Evolutionary conservation across 805 yeast genomes (phyloP), one percentile per base, ranked within the genome.

Genomic region (Metschnikowia henanensis): DNA sequence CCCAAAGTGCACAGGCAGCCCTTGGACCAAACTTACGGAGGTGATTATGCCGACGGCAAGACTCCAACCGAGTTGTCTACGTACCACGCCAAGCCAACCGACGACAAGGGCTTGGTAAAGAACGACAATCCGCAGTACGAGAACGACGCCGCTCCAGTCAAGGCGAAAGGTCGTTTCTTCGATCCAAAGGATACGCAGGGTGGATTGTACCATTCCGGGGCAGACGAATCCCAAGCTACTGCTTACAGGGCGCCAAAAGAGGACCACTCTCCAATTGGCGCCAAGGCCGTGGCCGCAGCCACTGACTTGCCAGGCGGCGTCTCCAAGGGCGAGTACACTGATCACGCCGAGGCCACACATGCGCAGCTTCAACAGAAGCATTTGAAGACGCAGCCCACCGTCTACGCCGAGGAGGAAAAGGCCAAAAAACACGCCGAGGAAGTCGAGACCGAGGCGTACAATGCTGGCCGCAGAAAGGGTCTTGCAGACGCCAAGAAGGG

Each of bases 111-210:
- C 5, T 26, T 59, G 18, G 44, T 52, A 26, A 51, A 47, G 13
- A 65, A 65, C 47, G 35, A 33, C n/a, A 42, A 54, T 20, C 69
- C 68, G 3, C 41, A 43, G 4, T 67, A 65, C 49, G 59, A 56
- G 21, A 57, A 65, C 43, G 65, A 60, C 33, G 68, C 72, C 21
- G 48, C 44, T 28, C 52, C 52, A 13, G 52, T 43, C 8, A 43
- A 56, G 28, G 72, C 72, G 23, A 48, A 54, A 9, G 72, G 72
- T 10, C 50, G 52, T 37, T 67, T 58, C 45, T 67, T 55, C 45
- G 63, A 65, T 37, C 71, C 72, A 10, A 56, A 49, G 46, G 71
- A 66, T 49, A 65, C 71, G 26, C 70, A 66, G 47, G 68, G 68
- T 20, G 67, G 69, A 17, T 45, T 54, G 36, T 60, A 60, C 43